phyloP scores from a whole-genome alignment of 495 filamentous ascomycete species.

The Evansstolkia leycettana region DNA sequence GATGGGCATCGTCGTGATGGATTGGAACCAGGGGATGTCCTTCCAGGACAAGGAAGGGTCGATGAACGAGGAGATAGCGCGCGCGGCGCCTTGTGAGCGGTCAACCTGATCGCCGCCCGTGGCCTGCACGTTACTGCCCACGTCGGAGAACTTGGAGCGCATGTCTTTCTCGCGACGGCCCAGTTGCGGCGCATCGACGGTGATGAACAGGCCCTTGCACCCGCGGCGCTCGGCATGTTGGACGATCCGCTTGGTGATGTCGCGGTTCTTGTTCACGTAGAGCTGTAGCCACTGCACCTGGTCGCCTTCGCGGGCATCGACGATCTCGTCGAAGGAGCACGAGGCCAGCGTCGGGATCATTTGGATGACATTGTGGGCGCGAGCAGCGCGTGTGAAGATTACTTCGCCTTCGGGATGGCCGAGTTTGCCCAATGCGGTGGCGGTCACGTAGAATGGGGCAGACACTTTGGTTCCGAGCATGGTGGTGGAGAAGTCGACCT shows the following conservation, averaged over 20 bases:
- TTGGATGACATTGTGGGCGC: slow-evolving; percentile 78
- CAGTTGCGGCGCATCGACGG: slow-evolving; percentile 92
- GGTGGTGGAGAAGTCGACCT: slow-evolving; percentile 72
- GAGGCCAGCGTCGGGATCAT: slow-evolving; percentile 99
- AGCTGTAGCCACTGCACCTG: slow-evolving; percentile 97
- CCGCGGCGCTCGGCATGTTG: slow-evolving; percentile 83
- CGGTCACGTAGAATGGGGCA: slow-evolving; percentile 86
- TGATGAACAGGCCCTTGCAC: slow-evolving; percentile 96
- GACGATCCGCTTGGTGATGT: slow-evolving; percentile 81
- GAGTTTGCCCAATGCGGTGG: slow-evolving; percentile 84
- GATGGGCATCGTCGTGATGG: slow-evolving; percentile 92
- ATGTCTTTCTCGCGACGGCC: slow-evolving; percentile 92
- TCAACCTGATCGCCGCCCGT: slow-evolving; percentile 53
- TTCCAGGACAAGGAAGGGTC: slow-evolving; percentile 84
- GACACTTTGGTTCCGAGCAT: slow-evolving; percentile 80
- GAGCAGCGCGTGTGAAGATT: slow-evolving; percentile 70
- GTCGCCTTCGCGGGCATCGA: slow-evolving; percentile 66
- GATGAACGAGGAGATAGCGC: slow-evolving; percentile 90
- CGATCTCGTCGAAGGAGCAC: slow-evolving; percentile 93
- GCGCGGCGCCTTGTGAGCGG: slow-evolving; percentile 79
- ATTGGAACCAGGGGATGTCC: slow-evolving; percentile 89
- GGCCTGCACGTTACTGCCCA: slow-evolving; percentile 71
- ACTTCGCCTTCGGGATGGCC: slow-evolving; percentile 85
- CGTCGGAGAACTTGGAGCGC: slow-evolving; percentile 83
- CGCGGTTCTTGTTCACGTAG: slow-evolving; percentile 95